Evolutionary conservation across 441 rosid genomes (phyloP).

Genomic region (Raphanus hybrid): DNA sequence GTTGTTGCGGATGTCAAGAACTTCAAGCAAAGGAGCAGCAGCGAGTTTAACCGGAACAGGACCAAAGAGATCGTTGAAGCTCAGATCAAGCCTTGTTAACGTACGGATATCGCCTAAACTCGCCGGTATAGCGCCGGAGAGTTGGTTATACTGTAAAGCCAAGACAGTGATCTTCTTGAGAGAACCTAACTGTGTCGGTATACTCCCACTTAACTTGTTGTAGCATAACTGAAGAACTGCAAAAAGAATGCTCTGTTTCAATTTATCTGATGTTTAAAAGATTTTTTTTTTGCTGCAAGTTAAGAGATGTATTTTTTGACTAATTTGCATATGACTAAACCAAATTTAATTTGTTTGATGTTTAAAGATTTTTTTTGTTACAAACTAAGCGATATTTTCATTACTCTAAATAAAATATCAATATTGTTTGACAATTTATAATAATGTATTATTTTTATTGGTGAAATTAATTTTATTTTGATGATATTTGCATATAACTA

Average conservation of each 20-base stretch:
- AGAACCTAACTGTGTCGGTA: constrained; percentile 85
- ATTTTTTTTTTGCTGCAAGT: no score
- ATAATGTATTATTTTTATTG: no score
- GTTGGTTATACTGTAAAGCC: constrained; percentile 73
- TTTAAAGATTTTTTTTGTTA: constrained; percentile 7
- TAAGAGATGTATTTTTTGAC: no score
- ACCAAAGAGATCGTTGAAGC: constrained; percentile 82
- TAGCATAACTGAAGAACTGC: constrained; percentile 92
- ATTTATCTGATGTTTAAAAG: no score
- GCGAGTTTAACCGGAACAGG: constrained; percentile 75
- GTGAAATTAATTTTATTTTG: no score
- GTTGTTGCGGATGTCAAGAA: constrained; percentile 83
- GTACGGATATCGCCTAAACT: constrained; percentile 67
- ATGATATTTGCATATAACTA: no score
- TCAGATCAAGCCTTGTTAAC: constrained; percentile 78
- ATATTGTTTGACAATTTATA: no score
- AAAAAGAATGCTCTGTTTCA: not conserved
- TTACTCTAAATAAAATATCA: no score
- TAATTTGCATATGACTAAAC: no score
- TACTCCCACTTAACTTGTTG: constrained; percentile 77
- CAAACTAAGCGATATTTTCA: no score
- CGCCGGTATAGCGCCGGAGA: constrained; percentile 90
- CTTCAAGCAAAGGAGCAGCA: constrained; percentile 63
- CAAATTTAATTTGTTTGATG: no score
- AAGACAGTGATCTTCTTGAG: constrained; percentile 72